phyloP scores from a whole-genome alignment of 331 rosid genomes.

The Malus hybrid region DNA sequence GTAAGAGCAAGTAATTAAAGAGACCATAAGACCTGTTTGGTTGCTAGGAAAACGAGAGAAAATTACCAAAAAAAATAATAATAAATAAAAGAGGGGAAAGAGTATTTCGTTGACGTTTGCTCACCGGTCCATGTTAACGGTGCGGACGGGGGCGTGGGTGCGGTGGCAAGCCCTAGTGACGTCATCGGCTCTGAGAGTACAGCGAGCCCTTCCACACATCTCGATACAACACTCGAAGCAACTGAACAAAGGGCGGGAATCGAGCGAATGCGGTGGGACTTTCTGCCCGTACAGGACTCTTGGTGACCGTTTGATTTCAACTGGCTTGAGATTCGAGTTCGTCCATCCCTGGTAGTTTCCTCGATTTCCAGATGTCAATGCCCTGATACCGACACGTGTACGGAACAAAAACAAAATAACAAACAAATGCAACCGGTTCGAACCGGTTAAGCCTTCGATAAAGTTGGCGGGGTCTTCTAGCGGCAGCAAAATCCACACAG shows the following conservation, averaged over 20 bases:
- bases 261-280: neutral
- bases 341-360: neutral
- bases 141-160: constrained; percentile 27
- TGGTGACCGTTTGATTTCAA: constrained; percentile 10
- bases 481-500: too few species aligned
- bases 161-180: constrained; percentile 71
- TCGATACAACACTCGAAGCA: neutral
- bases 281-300: neutral
- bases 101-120: neutral
- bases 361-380: neutral
- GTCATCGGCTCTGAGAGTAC: constrained; percentile 60
- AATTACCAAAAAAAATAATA: neutral
- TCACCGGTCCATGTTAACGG: constrained; percentile 55
- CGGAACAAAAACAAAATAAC: too few species aligned
- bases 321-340: neutral
- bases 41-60: neutral
- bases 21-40: neutral
- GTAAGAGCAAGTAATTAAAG: neutral
- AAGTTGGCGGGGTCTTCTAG: too few species aligned
- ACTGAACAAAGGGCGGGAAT: constrained; percentile 21
- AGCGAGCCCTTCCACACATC: constrained; percentile 82
- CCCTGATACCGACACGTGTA: too few species aligned
- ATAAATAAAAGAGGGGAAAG: neutral
- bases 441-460: too few species aligned
- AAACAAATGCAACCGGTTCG: too few species aligned